Base-by-base conservation (phyloP, 2,329 filamentous ascomycete species). In the Aspergillus melleus region DNA sequence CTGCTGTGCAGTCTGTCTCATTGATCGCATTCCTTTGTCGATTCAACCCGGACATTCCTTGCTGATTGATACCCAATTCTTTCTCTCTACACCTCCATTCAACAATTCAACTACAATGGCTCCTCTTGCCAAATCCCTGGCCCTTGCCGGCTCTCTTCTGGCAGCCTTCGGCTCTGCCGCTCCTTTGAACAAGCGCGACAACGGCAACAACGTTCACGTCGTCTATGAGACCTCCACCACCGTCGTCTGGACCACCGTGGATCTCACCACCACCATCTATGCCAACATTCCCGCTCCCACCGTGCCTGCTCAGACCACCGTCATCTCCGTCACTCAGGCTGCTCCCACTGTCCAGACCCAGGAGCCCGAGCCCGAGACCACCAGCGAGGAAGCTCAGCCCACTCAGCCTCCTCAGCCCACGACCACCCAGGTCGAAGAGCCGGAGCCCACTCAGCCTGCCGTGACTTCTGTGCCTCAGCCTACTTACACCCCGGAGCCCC, bases 191-290 rank as follows among this genome's bases (percentile, higher is more conserved):
- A 77, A 77, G 69, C 75, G 75, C 56, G 78, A 78, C 36, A 8
- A 12, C 36, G 6, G 14, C 36, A n/a, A 42, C 36, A n/a, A n/a
- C 54, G 52, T 60, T 14, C 58, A 55, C 26, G 70, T 82, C 42
- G 79, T 82, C 56, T 83, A 77, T 74, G 75, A 81, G 63, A 84
- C 82, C 29, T 76, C 82, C 52, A 78, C 75, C 42, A 76, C 79
- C 22, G 72, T 79, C 54, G 80, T 79, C 56, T 77, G 79, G 66
- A 79, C 80, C 57, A 85, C 81, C 47, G 71, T 85, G 53, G 73
- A 77, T 55, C 72, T 81, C 59, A 81, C 79, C 60, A 78, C 76
- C 63, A 83, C 81, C 60, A 62, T 85, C 70, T 82, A 77, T 68
- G 59, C 69, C 55, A 58, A 71, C 61, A 68, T 69, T 63, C 55